These are phyloP conservation scores for Melampsora americana DNA, from an alignment of 1,284 basidiomycete species.

Conservation along the genomic window DNA sequence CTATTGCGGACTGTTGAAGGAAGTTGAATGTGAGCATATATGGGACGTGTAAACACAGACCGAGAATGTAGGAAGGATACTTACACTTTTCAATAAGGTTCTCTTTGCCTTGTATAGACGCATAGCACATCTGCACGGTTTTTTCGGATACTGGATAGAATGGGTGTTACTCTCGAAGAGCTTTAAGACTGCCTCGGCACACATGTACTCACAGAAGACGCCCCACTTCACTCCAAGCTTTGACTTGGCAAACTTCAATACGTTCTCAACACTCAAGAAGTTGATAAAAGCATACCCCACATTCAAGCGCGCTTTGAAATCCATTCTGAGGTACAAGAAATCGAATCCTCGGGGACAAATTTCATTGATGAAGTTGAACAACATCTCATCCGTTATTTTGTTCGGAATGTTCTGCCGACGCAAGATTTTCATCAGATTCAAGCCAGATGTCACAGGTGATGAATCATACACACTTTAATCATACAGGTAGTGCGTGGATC, in stretches of 20 bases:
- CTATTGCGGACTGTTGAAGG: constrained; percentile 21
- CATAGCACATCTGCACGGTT: constrained; percentile 77
- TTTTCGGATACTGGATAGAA: constrained; percentile 75
- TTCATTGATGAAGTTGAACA: constrained; percentile 40
- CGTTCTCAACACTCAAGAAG: constrained; percentile 67
- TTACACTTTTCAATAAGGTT: constrained; percentile 55
- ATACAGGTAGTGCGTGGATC: constrained; percentile 43
- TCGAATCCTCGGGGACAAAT: constrained; percentile 41
- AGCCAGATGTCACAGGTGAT: not conserved
- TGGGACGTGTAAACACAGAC: constrained; percentile 14
- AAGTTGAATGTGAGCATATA: constrained; percentile 43
- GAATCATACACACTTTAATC: constrained; percentile 25
- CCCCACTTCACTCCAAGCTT: constrained; percentile 74
- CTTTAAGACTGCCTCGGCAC: no score
- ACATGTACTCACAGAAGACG: constrained; percentile 53
- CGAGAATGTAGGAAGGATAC: constrained; percentile 16
- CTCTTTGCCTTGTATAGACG: constrained; percentile 66
- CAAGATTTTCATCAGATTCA: not conserved
- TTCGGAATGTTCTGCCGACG: constrained; percentile 36
- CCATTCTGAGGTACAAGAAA: constrained; percentile 43
- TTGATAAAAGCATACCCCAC: constrained; percentile 59
- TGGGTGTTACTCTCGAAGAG: no score
- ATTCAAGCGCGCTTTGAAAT: constrained; percentile 42
- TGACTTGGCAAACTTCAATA: constrained; percentile 68
- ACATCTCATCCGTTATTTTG: constrained; percentile 44